These are phyloP conservation scores for Trichoderma simmonsii DNA, from an alignment of 2,329 filamentous ascomycete species.

Conservation along the genomic window DNA sequence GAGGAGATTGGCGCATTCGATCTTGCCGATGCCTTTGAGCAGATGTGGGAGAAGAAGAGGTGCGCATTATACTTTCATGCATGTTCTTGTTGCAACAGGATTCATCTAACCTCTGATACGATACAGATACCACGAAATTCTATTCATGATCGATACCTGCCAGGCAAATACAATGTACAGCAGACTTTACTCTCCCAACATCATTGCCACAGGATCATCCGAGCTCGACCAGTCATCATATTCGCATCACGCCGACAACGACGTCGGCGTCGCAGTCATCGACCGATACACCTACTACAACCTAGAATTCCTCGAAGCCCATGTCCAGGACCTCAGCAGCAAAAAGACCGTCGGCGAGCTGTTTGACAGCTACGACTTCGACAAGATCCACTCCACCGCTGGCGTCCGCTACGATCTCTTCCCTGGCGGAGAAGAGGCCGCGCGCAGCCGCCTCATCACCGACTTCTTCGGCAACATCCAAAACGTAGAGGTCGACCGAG, in stretches of 20 bases:
- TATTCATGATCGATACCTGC: conserved; percentile 99
- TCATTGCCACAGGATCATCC: conserved; percentile 94
- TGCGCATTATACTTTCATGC: conserved; percentile 31
- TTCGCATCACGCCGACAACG: conserved; percentile 95
- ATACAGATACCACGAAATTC: conserved; percentile 82
- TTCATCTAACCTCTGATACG: not conserved
- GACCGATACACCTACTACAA: conserved; percentile 99
- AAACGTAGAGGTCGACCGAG: conserved; percentile 82
- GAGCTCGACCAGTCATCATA: conserved; percentile 96
- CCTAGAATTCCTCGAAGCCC: conserved; percentile 89
- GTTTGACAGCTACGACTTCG: conserved; percentile 93
- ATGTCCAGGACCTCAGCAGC: conserved; percentile 79
- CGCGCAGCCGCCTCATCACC: conserved; percentile 77
- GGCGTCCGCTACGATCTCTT: conserved; percentile 97
- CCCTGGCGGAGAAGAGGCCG: conserved; percentile 72
- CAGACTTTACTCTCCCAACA: conserved; percentile 96
- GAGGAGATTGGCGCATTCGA: conserved; percentile 98
- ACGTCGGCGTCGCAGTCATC: conserved; percentile 96
- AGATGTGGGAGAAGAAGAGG: conserved; percentile 99
- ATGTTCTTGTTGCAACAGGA: not conserved
- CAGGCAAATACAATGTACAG: conserved; percentile 99
- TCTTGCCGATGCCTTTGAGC: conserved; percentile 92
- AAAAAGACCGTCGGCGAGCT: conserved; percentile 90
- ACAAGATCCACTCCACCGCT: conserved; percentile 89
- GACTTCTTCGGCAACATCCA: conserved; percentile 99